Evolutionary conservation across 345 rosid species (phyloP).

Genomic region (Eucalyptus caleyi): DNA sequence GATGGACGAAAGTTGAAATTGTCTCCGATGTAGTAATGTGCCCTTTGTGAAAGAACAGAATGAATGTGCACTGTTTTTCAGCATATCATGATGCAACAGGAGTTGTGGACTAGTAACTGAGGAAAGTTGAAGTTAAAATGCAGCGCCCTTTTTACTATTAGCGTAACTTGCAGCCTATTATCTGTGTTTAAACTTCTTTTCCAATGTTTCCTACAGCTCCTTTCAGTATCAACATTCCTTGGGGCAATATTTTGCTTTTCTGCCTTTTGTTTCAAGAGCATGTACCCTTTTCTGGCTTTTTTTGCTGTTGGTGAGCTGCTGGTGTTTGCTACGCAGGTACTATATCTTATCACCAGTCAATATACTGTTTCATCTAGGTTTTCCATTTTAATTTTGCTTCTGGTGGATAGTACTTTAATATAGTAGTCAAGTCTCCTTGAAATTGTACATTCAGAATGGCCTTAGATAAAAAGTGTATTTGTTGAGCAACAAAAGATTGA

Average conservation of each 20-base stretch:
- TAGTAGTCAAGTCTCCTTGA: background rate
- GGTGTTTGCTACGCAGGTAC: slow-evolving; percentile 87
- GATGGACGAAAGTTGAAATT: background rate
- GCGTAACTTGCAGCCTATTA: background rate
- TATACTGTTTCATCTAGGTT: background rate
- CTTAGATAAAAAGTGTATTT: background rate
- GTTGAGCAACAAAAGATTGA: background rate
- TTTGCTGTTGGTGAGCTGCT: slow-evolving; percentile 81
- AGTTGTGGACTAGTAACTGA: background rate
- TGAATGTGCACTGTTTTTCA: background rate
- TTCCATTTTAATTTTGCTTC: background rate
- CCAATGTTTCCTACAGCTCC: slow-evolving; percentile 37
- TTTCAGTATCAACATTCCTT: slow-evolving; percentile 49
- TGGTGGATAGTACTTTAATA: background rate
- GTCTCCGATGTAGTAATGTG: background rate
- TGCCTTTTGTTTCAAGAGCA: slow-evolving; percentile 78
- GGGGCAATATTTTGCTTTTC: slow-evolving; percentile 76
- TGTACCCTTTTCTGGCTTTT: slow-evolving; percentile 73
- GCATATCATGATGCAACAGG: background rate
- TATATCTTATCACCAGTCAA: background rate
- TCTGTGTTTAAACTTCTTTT: background rate
- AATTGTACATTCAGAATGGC: background rate
- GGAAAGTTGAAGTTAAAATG: background rate
- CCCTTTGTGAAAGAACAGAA: background rate
- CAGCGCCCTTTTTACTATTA: background rate